A percentile compares a stretch with the other conserved stretches of the same genome.
Conservation (phyloP, 2,329 filamentous ascomycete species). For the Rhynchosporium agropyri region DNA sequence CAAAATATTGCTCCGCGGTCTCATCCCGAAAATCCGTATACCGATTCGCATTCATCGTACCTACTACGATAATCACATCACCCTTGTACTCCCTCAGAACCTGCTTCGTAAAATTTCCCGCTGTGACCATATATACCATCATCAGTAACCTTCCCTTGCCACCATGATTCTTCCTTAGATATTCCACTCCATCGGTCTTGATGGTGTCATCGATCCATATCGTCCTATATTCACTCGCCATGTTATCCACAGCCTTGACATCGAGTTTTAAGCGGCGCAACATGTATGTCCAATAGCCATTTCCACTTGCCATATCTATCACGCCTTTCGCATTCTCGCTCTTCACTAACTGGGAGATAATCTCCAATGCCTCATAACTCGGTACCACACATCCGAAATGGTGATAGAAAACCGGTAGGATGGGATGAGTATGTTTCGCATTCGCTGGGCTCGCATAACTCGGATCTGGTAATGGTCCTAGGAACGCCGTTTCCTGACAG, state of each 20-base stretch:
- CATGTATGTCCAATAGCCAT: constrained; percentile 77
- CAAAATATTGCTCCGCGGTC: constrained; percentile 69
- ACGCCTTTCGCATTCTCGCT: constrained; percentile 48
- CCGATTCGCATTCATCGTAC: constrained; percentile 74
- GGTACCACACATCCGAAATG: constrained; percentile 77
- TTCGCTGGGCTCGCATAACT: constrained; percentile 48
- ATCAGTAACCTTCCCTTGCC: constrained; percentile 63
- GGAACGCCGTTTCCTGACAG: constrained; percentile 57
- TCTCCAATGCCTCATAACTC: constrained; percentile 64
- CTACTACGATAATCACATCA: constrained; percentile 69
- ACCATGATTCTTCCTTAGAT: constrained; percentile 53
- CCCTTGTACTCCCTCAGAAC: constrained; percentile 64
- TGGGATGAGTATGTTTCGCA: constrained; percentile 63
- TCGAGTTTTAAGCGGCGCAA: constrained; percentile 60
- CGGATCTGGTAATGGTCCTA: constrained; percentile 63
- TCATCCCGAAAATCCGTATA: constrained; percentile 69
- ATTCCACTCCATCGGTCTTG: constrained; percentile 61
- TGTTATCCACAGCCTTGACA: constrained; percentile 66
- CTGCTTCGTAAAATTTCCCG: constrained; percentile 64
- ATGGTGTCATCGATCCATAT: constrained; percentile 70
- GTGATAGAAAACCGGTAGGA: constrained; percentile 75
- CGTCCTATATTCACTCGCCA: constrained; percentile 67
- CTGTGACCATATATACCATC: constrained; percentile 71
- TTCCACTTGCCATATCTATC: constrained; percentile 70
- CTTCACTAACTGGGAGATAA: constrained; percentile 57